phyloP scores from a whole-genome alignment of 306 rosid genomes.

The Chamaecrista fasciculata region DNA sequence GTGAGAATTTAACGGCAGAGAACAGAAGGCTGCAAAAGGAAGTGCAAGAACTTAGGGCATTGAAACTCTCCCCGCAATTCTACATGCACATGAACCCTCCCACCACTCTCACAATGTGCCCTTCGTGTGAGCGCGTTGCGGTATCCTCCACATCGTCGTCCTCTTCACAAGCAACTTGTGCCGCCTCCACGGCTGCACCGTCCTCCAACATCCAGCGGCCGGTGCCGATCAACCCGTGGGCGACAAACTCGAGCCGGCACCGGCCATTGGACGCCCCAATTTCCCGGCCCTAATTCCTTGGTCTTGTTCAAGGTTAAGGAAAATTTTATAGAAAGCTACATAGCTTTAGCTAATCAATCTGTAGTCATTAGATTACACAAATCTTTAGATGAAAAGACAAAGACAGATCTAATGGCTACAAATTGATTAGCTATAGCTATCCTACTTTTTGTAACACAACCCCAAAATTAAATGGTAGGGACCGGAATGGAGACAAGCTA shows the following conservation, averaged over 20 bases:
- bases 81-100: conserved; percentile 96
- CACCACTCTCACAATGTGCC: conserved; percentile 96
- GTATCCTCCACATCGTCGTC: conserved; percentile 53
- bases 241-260: conserved; percentile 4
- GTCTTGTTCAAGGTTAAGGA: too few relatives aligned
- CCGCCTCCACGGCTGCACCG: conserved; percentile 19
- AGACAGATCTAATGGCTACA: too few relatives aligned
- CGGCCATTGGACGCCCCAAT: conserved; percentile 25
- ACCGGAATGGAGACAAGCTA: background rate
- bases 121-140: conserved; percentile 80
- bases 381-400: too few relatives aligned
- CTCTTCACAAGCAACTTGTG: conserved; percentile 24
- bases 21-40: conserved; percentile 85
- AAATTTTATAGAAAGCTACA: too few relatives aligned
- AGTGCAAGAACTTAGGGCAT: conserved; percentile 88
- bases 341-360: too few relatives aligned
- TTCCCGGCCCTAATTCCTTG: too few relatives aligned
- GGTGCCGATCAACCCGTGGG: conserved; percentile 48
- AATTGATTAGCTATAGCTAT: too few relatives aligned
- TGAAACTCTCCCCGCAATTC: conserved; percentile 82
- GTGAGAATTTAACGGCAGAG: conserved; percentile 80
- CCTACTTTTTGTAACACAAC: too few relatives aligned
- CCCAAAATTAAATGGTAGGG: too few relatives aligned
- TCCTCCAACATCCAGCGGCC: conserved; percentile 40
- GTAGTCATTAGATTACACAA: too few relatives aligned